A percentile compares a stretch with the other conserved stretches of the same genome.
These are phyloP conservation scores for Saturnispora mendoncae DNA, from an alignment of 805 yeast genomes.

Conservation along the genomic window DNA sequence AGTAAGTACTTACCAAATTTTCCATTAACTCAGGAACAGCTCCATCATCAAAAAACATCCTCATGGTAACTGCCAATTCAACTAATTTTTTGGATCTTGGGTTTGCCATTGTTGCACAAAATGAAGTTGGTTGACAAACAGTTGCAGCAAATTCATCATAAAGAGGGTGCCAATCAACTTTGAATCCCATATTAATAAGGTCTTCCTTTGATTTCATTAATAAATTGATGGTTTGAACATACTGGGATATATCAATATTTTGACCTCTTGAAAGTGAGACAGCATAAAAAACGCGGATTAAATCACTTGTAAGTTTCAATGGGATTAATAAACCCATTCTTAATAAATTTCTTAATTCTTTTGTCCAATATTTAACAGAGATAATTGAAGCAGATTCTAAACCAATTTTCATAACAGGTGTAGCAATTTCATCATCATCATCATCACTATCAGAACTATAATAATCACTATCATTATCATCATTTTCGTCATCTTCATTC, in stretches of 20 bases:
- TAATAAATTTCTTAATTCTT: conserved; percentile 71
- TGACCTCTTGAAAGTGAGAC: conserved; percentile 70
- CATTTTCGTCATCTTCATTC: conserved; percentile 32
- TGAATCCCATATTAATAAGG: conserved; percentile 33
- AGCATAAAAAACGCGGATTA: conserved; percentile 64
- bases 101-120: conserved; percentile 41
- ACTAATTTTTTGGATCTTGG: conserved; percentile 40
- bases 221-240: conserved; percentile 50
- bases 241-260: conserved; percentile 47
- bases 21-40: conserved; percentile 45
- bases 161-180: conserved; percentile 44
- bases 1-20: conserved; percentile 40
- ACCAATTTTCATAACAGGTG: conserved; percentile 50
- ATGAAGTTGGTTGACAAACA: conserved; percentile 39
- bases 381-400: conserved; percentile 66
- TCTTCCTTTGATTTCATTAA: conserved; percentile 43
- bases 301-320: conserved; percentile 43
- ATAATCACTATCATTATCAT: conserved; percentile 30
- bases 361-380: conserved; percentile 76
- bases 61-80: conserved; percentile 45
- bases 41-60: conserved; percentile 42
- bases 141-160: conserved; percentile 30
- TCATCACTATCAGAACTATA: conserved; percentile 32
- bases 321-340: conserved; percentile 79
- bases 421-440: conserved; percentile 31